Evolutionary conservation across 192 early-diverging fungal species (phyloP).

Genomic region (Allomyces javanicus): DNA sequence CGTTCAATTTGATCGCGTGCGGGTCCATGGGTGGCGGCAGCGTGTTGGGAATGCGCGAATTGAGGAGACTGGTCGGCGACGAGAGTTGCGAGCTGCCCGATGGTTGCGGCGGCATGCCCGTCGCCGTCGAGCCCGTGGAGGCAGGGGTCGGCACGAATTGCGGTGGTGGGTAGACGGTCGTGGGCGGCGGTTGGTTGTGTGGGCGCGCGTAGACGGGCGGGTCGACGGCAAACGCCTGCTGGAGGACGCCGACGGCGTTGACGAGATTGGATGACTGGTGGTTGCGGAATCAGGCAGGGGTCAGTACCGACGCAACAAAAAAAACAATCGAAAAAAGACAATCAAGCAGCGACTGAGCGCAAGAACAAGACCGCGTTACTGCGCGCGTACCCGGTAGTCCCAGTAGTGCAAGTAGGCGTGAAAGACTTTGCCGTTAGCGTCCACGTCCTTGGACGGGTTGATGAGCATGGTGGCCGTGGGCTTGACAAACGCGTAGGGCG

Average conservation of each 20-base stretch:
- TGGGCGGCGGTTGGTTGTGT: neutral
- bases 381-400: slow-evolving; percentile 8
- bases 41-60: too few relatives aligned
- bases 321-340: too few relatives aligned
- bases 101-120: neutral
- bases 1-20: too few relatives aligned
- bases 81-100: neutral
- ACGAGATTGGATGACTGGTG: slow-evolving; percentile 18
- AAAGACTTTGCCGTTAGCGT: slow-evolving; percentile 55
- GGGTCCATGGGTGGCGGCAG: too few relatives aligned
- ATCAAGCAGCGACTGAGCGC: too few relatives aligned
- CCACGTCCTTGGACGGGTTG: slow-evolving; percentile 60
- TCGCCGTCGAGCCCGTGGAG: slow-evolving; percentile 1
- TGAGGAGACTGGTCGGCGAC: too few relatives aligned
- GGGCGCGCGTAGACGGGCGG: slow-evolving; percentile 45
- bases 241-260: slow-evolving; percentile 39
- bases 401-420: slow-evolving; percentile 69
- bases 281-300: too few relatives aligned
- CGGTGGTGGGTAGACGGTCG: neutral
- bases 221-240: slow-evolving; percentile 47
- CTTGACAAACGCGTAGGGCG: slow-evolving; percentile 67
- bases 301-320: too few relatives aligned
- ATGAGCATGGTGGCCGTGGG: slow-evolving; percentile 80
- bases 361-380: too few relatives aligned
- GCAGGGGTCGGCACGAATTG: slow-evolving; percentile 1